These are phyloP conservation scores for Peterozyma toletana DNA, from an alignment of 805 yeast genomes.

Conservation along the genomic window DNA sequence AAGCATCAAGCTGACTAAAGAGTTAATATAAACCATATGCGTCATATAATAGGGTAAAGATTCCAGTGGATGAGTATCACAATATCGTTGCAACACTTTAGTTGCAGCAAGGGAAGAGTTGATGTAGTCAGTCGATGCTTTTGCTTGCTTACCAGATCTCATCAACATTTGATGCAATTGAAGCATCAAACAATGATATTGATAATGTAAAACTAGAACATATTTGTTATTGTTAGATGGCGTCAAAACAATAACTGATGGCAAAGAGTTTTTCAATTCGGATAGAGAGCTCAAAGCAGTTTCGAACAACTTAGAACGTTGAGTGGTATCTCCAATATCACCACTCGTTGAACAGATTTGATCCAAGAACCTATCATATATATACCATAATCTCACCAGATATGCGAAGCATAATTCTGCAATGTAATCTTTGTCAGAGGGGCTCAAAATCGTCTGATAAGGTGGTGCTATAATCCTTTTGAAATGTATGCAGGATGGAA, in stretches of 20 bases:
- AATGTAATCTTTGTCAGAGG: slow-evolving; percentile 9
- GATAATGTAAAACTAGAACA: slow-evolving; percentile 16
- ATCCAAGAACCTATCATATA: slow-evolving; percentile 24
- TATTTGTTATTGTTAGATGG: slow-evolving; percentile 4
- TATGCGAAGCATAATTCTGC: slow-evolving; percentile 20
- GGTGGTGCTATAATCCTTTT: slow-evolving; percentile 25
- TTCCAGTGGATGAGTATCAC: not conserved
- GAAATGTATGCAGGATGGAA: slow-evolving; percentile 25
- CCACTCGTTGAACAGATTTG: slow-evolving; percentile 23
- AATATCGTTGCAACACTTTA: not conserved
- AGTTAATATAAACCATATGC: slow-evolving; percentile 3
- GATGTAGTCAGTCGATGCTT: not conserved
- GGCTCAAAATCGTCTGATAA: slow-evolving; percentile 14
- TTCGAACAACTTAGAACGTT: slow-evolving; percentile 15
- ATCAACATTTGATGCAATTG: slow-evolving; percentile 3
- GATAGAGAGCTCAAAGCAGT: slow-evolving; percentile 17
- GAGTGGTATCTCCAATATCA: slow-evolving; percentile 25
- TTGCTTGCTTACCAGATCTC: not conserved
- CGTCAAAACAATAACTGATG: slow-evolving; percentile 9
- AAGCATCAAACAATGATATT: slow-evolving; percentile 11
- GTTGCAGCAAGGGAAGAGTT: not conserved
- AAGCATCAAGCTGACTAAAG: slow-evolving; percentile 4
- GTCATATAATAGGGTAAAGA: slow-evolving; percentile 3
- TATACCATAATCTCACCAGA: slow-evolving; percentile 20
- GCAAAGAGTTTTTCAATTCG: slow-evolving; percentile 17